Evolutionary conservation across 176 grass and related monocot genomes (phyloP), one percentile per base, ranked within the genome.

Genomic region (Typha latifolia): DNA sequence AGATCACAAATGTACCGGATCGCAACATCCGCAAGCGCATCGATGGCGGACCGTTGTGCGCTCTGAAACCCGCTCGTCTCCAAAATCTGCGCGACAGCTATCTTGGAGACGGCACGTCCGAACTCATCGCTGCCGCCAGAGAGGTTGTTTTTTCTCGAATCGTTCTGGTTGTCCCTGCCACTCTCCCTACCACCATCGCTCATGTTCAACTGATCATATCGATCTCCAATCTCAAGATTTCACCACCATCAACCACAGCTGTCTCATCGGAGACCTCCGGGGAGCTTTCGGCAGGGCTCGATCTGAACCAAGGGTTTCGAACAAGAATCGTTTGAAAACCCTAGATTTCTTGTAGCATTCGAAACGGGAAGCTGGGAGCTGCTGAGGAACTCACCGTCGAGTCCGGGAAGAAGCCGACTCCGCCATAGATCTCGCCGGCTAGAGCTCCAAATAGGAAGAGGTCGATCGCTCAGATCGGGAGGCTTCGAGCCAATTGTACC

Each of bases 1-100:
- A 93, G 56, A 76, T 87, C 73, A 32, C 78, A 26, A 57, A 94
- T 72, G 84, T 99, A 99, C 59, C 89, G 78, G 18, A 93, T 49
- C 34, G 77, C 14, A 12, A 99, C 62, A 63, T 90, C 95, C 12
- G 85, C 76, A 49, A 94, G 79, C 12, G 86, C 68, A 75, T 90
- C 89, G 21, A 93, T 67, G 16, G 89, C 86, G 2, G 81, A 78
- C 14, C 68, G 76, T 66, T 94, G 87, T 32, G 81, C 70, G 59
- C 86, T 71, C 66, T 90, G 78, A 32, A 99, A 99, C 12, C 83
- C 81, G 4, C 66, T 49, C 1, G 86, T 73, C 80, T 99, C 86
- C 19, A 89, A 79, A 56, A 79, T 90, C 77, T 90, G 86, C 66
- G 84, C 73, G 3, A 90, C 79, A 4, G 89, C 79, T 0, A 88